These are phyloP conservation scores for Mortierella sp. DNA, from an alignment of 371 early-diverging fungal species.

Conservation along the genomic window DNA sequence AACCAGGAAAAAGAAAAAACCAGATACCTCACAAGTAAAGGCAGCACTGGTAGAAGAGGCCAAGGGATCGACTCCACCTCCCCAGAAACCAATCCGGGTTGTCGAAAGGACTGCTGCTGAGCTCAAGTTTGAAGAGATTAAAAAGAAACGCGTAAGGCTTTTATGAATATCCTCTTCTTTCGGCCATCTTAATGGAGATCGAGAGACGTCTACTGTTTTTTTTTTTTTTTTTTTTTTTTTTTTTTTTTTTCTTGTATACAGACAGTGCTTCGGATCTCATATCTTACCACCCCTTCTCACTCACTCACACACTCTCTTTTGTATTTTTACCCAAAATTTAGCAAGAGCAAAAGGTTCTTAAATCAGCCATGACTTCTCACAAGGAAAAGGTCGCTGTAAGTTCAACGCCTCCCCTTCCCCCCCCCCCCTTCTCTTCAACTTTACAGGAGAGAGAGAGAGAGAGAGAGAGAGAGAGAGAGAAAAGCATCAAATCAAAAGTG, in stretches of 20 bases:
- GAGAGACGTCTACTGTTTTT: too few species aligned
- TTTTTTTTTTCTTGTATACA: not conserved
- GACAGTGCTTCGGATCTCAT: too few species aligned
- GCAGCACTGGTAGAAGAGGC: slow-evolving; percentile 51
- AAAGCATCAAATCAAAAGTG: too few species aligned
- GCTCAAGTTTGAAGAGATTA: slow-evolving; percentile 68
- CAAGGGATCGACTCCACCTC: slow-evolving; percentile 45
- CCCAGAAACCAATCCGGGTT: slow-evolving; percentile 46
- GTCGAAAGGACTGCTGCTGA: slow-evolving; percentile 72
- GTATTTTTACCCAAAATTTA: too few species aligned
- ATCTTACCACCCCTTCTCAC: too few species aligned
- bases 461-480: too few species aligned
- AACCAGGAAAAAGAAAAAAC: slow-evolving; percentile 59
- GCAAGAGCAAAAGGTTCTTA: slow-evolving; percentile 71
- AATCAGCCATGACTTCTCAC: slow-evolving; percentile 70
- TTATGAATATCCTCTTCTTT: not conserved
- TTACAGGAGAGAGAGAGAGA: not conserved
- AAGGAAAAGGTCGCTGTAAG: slow-evolving; percentile 67
- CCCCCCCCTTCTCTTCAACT: not conserved
- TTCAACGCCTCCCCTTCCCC: slow-evolving; percentile 1
- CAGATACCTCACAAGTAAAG: slow-evolving; percentile 61
- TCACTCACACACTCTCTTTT: too few species aligned
- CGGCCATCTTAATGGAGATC: too few species aligned
- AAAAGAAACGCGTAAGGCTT: slow-evolving; percentile 62
- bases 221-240: not conserved